phyloP scores from a whole-genome alignment of 345 rosid genomes.

The Noccaea bulbosa region DNA sequence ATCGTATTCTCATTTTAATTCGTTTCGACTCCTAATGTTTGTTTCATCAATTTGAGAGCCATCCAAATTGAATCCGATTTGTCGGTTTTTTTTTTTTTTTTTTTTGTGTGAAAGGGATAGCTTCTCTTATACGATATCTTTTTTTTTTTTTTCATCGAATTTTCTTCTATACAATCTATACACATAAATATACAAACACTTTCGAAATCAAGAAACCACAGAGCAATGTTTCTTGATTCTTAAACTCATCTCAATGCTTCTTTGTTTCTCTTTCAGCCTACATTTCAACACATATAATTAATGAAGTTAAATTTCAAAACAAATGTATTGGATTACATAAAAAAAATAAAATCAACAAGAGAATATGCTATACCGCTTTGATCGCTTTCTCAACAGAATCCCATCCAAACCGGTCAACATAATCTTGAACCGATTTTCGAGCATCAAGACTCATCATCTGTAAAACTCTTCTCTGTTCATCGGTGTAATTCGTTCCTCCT shows the following conservation, averaged over 20 bases:
- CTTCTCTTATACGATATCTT: not conserved
- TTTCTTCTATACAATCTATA: conserved; percentile 25
- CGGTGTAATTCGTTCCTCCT: conserved; percentile 50
- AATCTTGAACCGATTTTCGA: conserved; percentile 68
- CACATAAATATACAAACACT: conserved; percentile 24
- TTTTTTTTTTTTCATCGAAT: not conserved
- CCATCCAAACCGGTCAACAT: conserved; percentile 73
- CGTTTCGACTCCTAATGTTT: not conserved
- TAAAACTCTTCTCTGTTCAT: conserved; percentile 70
- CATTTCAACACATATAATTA: conserved; percentile 4
- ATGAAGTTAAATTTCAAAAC: not conserved
- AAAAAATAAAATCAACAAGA: not conserved
- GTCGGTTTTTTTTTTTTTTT: not conserved
- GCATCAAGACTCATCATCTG: conserved; percentile 95
- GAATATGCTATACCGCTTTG: conserved; percentile 59
- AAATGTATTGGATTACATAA: not conserved
- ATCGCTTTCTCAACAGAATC: conserved; percentile 77
- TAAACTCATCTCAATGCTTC: conserved; percentile 51
- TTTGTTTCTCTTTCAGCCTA: conserved; percentile 91
- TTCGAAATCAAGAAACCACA: conserved; percentile 20
- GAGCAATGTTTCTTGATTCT: conserved; percentile 25
- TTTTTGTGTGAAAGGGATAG: not conserved
- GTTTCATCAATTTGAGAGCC: not conserved
- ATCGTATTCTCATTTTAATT: not conserved
- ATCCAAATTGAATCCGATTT: not conserved